Conservation (phyloP, 192 early-diverging fungal species). For the Geranomyces michiganensis region DNA sequence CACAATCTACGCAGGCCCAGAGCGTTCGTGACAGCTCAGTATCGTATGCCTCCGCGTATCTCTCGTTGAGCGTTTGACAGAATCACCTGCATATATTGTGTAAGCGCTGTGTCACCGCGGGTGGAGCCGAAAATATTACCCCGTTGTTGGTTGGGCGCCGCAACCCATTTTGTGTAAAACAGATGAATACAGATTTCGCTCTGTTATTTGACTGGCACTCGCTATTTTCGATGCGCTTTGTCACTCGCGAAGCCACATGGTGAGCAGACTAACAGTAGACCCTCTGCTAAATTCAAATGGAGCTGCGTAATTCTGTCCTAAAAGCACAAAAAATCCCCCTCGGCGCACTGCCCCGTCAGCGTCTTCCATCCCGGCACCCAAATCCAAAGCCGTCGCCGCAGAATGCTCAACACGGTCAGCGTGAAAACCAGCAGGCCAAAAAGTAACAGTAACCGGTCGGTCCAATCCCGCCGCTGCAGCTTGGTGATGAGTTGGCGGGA, state of each 20-base stretch:
- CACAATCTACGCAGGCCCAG: conserved; percentile 74
- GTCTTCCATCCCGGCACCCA: conserved; percentile 35
- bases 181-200: too few species aligned
- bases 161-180: too few species aligned
- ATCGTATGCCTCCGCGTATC: conserved; percentile 71
- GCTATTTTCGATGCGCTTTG: too few species aligned
- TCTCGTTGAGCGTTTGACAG: not conserved
- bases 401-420: conserved; percentile 63
- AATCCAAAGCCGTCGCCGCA: conserved; percentile 63
- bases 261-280: too few species aligned
- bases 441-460: conserved; percentile 61
- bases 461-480: conserved; percentile 69
- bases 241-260: too few species aligned
- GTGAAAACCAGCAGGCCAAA: conserved; percentile 66
- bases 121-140: too few species aligned
- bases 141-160: too few species aligned
- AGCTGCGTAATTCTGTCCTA: not conserved
- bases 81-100: too few species aligned
- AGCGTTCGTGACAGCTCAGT: conserved; percentile 69
- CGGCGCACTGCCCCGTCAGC: conserved; percentile 27
- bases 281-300: too few species aligned
- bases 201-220: too few species aligned
- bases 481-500: conserved; percentile 66
- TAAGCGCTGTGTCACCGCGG: too few species aligned
- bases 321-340: conserved; percentile 29